Base-by-base conservation (phyloP, 371 early-diverging fungal genomes). In the Mucor circinelloides region DNA sequence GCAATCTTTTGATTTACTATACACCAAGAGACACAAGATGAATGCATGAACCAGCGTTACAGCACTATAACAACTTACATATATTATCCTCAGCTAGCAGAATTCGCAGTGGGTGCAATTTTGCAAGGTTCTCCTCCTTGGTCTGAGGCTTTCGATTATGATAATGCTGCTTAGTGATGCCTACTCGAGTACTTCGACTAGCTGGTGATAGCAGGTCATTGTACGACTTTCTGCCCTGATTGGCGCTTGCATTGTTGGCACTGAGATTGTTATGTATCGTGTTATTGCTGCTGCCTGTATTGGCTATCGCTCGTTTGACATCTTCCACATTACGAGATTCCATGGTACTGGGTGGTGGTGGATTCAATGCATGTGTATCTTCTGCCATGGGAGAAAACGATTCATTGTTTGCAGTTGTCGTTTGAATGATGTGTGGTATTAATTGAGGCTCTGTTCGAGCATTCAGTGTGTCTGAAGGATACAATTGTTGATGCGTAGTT, bases 1-100 rank as follows among this genome's bases (percentile, higher is more conserved):
- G 86, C 86, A 60, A 87, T 82, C 59, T 82, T 85, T 72, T 87
- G 87, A 61, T 87, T 87, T 44, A 87, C 85, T 78, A 65, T 19
- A 15, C 23, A 60, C 44, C 54, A 40, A 58, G 38, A 30, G 3
- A 38, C 54, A 40, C 48, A 36, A 30, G 3, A 38, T 40, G 6
- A 65, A 50, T 28, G 21, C 6, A 25, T 12, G 40, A 40, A 1
- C 1, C 1, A 8, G 12, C 9, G 9, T 10, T 61, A 2, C 6
- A 9, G 25, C 57, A 34, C 13, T 8, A 7, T 17, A 4, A 17
- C 13, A 19, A 69, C 76, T 72, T 75, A 81, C 78, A 75, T 55
- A 83, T 74, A 64, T 83, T 83, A 62, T 83, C 83, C 68, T 83
- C 83, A 2, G 83, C 83, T n/a, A 83, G 58, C 48, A 83, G 40